Evolutionary conservation across 345 rosid species (phyloP), one percentile per base, ranked within the genome.

Genomic region (Salix koriyanagi): DNA sequence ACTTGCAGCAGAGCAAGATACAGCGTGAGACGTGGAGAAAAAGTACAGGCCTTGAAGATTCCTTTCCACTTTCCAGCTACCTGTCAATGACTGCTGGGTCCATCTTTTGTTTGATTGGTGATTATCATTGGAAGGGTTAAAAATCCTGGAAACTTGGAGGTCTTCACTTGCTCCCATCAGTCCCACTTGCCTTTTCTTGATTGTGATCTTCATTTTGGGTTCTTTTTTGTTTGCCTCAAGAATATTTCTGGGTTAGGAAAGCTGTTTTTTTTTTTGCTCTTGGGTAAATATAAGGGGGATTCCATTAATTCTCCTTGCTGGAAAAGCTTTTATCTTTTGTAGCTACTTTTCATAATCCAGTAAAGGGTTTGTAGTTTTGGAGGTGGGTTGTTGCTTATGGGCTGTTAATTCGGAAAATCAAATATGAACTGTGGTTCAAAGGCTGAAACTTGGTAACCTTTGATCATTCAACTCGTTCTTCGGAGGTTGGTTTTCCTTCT

Each of bases 221-320:
- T 80, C 62, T 62, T 48, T 74, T 68, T 70, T 87, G 70, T 75
- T 75, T 78, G 79, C 79, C 64, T 80, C 74, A 30, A 48, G 67
- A 67, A 23, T 26, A 67, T 34, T 34, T 73, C 61, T 73, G 79
- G 72, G 78, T 83, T 78, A 65, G 66, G 26, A 23, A 54, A 72
- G 66, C 58, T 77, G 76, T 30, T 0, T 5, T 34, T 77, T 77
- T 58, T 76, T 84, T 67, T 79, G 81, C 60, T 75, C 69, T 44
- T 41, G 65, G 44, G 25, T 76, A 37, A 65, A 3, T 67, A 25
- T 68, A 11, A 34, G 19, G 75, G 34, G 37, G 14, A 58, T 13
- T 65, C 72, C 46, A 18, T 11, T 50, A 69, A 7, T 46, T 36
- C 68, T 32, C 67, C 56, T 46, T 58, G 48, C 61, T 71, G n/a